Conservation (phyloP, 352 stramenopile genomes). For the Lagenidium sp. region DNA sequence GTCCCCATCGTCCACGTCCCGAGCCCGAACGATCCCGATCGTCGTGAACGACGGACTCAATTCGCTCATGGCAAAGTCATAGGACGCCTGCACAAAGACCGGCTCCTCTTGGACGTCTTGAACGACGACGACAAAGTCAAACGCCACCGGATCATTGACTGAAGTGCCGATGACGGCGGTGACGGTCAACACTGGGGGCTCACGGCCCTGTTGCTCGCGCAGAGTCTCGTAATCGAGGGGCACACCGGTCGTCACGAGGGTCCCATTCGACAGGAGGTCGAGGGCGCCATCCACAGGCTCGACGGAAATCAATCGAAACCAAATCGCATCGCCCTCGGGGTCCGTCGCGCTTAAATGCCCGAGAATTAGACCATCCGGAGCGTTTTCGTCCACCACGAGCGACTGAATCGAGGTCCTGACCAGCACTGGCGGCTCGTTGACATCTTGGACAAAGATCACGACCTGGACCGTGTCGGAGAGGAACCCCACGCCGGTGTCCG, state of each 20-base stretch:
- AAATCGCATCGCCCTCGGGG: conserved; percentile 34
- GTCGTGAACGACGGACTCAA: conserved; percentile 17
- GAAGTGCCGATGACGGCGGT: background rate
- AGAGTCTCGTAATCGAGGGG: conserved; percentile 13
- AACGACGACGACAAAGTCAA: conserved; percentile 14
- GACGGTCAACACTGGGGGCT: conserved; percentile 4
- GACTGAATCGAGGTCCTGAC: conserved; percentile 17
- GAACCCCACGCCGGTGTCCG: conserved; percentile 32
- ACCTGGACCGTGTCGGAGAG: conserved; percentile 29
- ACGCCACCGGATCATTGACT: conserved; percentile 1
- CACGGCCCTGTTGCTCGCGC: background rate
- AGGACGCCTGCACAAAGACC: conserved; percentile 11
- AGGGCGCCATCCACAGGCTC: conserved; percentile 16
- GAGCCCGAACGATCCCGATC: conserved; percentile 27
- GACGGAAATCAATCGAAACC: conserved; percentile 20
- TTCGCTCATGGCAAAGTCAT: conserved; percentile 33
- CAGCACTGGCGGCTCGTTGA: conserved; percentile 32
- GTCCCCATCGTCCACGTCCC: conserved; percentile 29
- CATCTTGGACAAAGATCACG: conserved; percentile 31
- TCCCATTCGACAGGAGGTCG: conserved; percentile 1
- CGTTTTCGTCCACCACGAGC: conserved; percentile 30
- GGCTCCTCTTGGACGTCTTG: conserved; percentile 16
- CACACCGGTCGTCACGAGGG: conserved; percentile 1
- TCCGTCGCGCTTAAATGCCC: conserved; percentile 30
- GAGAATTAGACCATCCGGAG: conserved; percentile 6